phyloP scores from a whole-genome alignment of 192 early-diverging fungal species.

The Coemansia sp. region DNA sequence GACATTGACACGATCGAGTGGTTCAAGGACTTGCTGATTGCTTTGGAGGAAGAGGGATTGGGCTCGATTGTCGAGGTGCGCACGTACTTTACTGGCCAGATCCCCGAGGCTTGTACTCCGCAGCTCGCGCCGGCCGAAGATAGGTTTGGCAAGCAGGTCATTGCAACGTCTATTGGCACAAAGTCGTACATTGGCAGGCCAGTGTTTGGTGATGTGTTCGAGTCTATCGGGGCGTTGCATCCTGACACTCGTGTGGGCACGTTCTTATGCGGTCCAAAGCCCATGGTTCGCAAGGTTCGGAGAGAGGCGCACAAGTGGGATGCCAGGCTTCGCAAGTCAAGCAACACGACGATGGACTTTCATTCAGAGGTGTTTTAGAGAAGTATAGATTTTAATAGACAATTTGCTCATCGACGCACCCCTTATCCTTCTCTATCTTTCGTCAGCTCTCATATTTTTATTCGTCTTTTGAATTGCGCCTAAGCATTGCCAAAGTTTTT shows the following conservation, averaged over 20 bases:
- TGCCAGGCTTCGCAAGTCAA: slow-evolving; percentile 16
- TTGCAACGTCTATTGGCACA: slow-evolving; percentile 65
- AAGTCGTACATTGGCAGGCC: slow-evolving; percentile 77
- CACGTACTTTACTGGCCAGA: slow-evolving; percentile 69
- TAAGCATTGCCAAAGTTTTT: neutral
- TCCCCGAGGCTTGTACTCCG: slow-evolving; percentile 53
- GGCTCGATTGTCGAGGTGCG: slow-evolving; percentile 67
- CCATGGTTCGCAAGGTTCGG: slow-evolving; percentile 62
- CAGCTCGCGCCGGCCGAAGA: slow-evolving; percentile 43
- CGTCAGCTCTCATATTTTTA: neutral
- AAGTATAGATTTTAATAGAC: neutral
- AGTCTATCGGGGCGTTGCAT: slow-evolving; percentile 58
- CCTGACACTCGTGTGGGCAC: slow-evolving; percentile 74
- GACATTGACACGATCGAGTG: slow-evolving; percentile 75
- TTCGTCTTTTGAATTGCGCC: neutral
- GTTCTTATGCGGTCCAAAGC: slow-evolving; percentile 84
- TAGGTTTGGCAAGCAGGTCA: slow-evolving; percentile 59
- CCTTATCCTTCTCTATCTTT: neutral
- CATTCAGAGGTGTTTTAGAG: slow-evolving; percentile 27
- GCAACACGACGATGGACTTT: slow-evolving; percentile 29
- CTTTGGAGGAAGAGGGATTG: slow-evolving; percentile 65
- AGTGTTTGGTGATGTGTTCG: slow-evolving; percentile 72
- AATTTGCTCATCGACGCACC: neutral
- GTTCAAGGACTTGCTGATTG: slow-evolving; percentile 76
- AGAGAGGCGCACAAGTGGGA: slow-evolving; percentile 44